Percentiles rank a stretch among this genome's conserved stretches.
These are phyloP conservation scores for Porcisia deanei DNA, from an alignment of 208 protist species.

Conservation along the genomic window DNA sequence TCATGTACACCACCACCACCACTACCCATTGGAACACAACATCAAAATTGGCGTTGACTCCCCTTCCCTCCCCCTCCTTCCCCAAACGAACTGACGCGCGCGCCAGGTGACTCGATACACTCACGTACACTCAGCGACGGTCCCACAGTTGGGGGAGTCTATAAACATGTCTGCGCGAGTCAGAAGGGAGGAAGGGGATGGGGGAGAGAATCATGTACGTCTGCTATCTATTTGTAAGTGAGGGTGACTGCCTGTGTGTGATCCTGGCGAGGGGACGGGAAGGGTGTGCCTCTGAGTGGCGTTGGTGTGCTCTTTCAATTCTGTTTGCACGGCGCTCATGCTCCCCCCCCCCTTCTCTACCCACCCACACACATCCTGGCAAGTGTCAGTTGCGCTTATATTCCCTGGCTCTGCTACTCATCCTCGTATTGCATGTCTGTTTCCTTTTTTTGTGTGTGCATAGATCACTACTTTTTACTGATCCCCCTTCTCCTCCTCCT, in stretches of 20 bases:
- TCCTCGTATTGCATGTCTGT: too few species aligned
- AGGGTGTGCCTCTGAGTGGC: neutral
- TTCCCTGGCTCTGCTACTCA: too few species aligned
- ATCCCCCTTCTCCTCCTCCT: neutral
- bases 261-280: neutral
- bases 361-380: neutral
- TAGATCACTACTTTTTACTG: too few species aligned
- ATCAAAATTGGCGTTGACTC: neutral
- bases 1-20: slow-evolving; percentile 5
- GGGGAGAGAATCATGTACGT: neutral
- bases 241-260: neutral
- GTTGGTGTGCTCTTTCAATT: neutral
- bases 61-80: too few species aligned
- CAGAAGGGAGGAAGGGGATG: neutral
- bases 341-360: neutral
- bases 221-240: neutral
- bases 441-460: too few species aligned
- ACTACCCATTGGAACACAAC: neutral
- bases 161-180: neutral
- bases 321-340: neutral
- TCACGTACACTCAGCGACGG: neutral
- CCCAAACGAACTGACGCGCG: neutral
- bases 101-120: neutral
- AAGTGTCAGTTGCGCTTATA: too few species aligned
- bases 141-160: neutral